Base-by-base conservation (phyloP, 768 basidiomycete species). In the Phanerodontia chrysosporium region DNA sequence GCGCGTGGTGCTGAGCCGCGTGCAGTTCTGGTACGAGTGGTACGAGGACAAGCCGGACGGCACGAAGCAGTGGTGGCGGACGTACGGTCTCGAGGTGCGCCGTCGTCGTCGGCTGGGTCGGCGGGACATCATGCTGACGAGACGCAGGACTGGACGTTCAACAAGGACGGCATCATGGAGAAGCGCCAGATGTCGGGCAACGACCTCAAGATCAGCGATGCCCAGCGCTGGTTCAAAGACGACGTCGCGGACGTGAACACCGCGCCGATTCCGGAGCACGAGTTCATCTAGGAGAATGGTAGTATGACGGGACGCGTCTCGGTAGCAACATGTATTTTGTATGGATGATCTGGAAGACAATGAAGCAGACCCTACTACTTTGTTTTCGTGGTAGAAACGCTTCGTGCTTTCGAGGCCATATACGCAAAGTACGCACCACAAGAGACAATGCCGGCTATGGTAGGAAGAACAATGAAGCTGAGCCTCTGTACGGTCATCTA, bases 111-210 rank as follows among this genome's bases (percentile, higher is more conserved):
- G 6, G 10, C 39, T 8, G 39, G 10, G 39, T 18, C 4, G 10
- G 10, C 39, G 39, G 4, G 8, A n/a, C 8, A 18, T 4, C 9
- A 42, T 18, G 8, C 39, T 42, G 18, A 42, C 39, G 8, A 30
- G 16, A 27, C 16, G 21, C 64, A 83, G 74, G 82, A 83, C 66
- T 84, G 83, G 82, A 82, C 81, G 2, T 85, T 81, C 61, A 77
- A 67, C 1, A 63, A 70, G 7, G 74, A 77, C 48, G 83, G 83
- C 0, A 69, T 76, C 32, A 85, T 84, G 83, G 66, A 70, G 54
- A 80, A 81, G 62, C 73, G 83, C n/a, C 80, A 81, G 71, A 80
- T 81, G 76, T 74, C 75, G 61, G 77, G 71, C 18, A 79, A 78
- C 66, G 75, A 79, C 59, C 70, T 83, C 5, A 39, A 73, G 27